phyloP scores from a whole-genome alignment of 441 rosid species.

The Isatis lusitanica region DNA sequence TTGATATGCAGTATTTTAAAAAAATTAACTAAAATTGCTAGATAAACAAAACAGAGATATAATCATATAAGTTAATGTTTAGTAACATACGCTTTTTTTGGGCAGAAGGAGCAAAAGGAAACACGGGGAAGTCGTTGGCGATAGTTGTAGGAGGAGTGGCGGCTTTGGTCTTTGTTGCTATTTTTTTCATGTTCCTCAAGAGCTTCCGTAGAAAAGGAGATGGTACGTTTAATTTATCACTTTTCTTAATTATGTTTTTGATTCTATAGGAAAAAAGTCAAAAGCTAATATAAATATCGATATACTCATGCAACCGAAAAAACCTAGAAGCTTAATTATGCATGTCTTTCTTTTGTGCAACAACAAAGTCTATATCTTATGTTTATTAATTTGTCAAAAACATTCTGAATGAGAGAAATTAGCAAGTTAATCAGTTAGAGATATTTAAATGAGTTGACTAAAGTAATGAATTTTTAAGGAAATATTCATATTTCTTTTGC shows the following conservation, averaged over 20 bases:
- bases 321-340: not conserved
- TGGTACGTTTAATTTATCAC: conserved; percentile 21
- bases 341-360: too few relatives aligned
- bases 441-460: not conserved
- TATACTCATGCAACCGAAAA: not conserved
- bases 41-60: not conserved
- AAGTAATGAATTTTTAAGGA: not conserved
- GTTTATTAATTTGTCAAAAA: not conserved
- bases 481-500: not conserved
- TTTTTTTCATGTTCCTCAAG: conserved; percentile 42
- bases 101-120: conserved; percentile 20
- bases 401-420: not conserved
- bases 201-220: conserved; percentile 47
- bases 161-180: conserved; percentile 42
- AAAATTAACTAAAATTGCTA: too few relatives aligned
- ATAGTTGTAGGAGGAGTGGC: conserved; percentile 67
- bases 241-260: not conserved
- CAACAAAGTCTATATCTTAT: not conserved
- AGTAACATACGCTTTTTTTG: not conserved
- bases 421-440: not conserved
- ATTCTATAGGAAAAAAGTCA: not conserved
- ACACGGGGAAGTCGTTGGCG: conserved; percentile 48
- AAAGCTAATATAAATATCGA: not conserved
- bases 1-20: not conserved
- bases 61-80: not conserved